Evolutionary conservation across 805 yeast species (phyloP).

Genomic region (Candida sphagnicola): DNA sequence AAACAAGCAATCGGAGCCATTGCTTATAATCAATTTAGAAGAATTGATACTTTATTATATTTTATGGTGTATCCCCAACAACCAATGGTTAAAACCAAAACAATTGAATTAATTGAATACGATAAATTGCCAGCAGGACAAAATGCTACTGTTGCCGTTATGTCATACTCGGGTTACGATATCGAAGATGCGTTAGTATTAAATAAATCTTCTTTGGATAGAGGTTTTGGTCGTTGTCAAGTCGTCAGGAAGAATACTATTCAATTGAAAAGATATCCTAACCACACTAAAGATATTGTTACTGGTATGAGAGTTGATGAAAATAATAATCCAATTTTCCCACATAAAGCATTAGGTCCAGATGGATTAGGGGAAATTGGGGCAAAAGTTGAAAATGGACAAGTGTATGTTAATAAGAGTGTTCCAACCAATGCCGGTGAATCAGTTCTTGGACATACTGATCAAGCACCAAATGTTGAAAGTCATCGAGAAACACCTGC

Average conservation of each 20-base stretch:
- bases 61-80: slow-evolving; percentile 99
- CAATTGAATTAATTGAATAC: slow-evolving; percentile 91
- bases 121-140: slow-evolving; percentile 98
- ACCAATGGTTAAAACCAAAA: slow-evolving; percentile 97
- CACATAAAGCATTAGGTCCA: slow-evolving; percentile 82
- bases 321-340: slow-evolving; percentile 75
- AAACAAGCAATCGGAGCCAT: slow-evolving; percentile 99
- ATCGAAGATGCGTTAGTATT: slow-evolving; percentile 97
- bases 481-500: slow-evolving; percentile 87
- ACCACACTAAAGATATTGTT: slow-evolving; percentile 87
- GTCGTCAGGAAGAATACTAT: slow-evolving; percentile 90
- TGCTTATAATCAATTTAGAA: slow-evolving; percentile 92
- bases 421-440: slow-evolving; percentile 86
- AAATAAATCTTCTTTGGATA: slow-evolving; percentile 87
- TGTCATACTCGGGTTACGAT: slow-evolving; percentile 99
- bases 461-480: slow-evolving; percentile 39
- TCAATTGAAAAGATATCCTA: slow-evolving; percentile 84
- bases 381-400: slow-evolving; percentile 83
- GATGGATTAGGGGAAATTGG: slow-evolving; percentile 99
- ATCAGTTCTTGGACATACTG: slow-evolving; percentile 43
- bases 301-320: slow-evolving; percentile 90
- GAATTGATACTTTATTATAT: slow-evolving; percentile 91
- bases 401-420: slow-evolving; percentile 88
- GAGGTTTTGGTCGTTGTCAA: slow-evolving; percentile 98
- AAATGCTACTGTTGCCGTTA: slow-evolving; percentile 97